Conservation (phyloP, 2,329 filamentous ascomycete genomes). For the Diplodia intermedia region DNA sequence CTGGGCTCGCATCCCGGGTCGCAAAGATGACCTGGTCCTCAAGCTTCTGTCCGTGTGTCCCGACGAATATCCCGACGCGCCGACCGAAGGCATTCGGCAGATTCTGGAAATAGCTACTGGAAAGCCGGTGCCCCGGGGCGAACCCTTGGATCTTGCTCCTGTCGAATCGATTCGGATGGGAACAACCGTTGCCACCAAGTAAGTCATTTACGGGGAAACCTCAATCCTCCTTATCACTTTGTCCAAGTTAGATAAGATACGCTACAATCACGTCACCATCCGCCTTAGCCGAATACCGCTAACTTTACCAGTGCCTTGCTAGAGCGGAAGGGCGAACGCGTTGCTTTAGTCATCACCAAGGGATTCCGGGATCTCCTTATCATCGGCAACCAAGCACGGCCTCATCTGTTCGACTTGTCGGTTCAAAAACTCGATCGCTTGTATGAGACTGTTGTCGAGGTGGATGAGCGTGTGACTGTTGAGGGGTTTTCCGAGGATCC, state of each 20-base stretch:
- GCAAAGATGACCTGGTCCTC: slow-evolving; percentile 68
- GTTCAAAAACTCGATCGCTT: slow-evolving; percentile 38
- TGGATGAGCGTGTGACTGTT: slow-evolving; percentile 41
- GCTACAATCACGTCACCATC: neutral
- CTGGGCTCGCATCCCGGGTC: slow-evolving; percentile 89
- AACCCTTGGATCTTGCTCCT: slow-evolving; percentile 37
- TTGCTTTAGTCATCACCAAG: slow-evolving; percentile 38
- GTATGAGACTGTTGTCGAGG: slow-evolving; percentile 37
- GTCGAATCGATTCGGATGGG: slow-evolving; percentile 40
- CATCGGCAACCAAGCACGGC: slow-evolving; percentile 40
- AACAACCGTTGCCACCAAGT: slow-evolving; percentile 82
- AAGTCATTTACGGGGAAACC: neutral
- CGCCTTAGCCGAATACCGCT: neutral
- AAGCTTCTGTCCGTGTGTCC: slow-evolving; percentile 44
- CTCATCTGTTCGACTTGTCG: slow-evolving; percentile 40
- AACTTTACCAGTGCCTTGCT: slow-evolving; percentile 37
- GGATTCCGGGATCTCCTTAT: slow-evolving; percentile 69
- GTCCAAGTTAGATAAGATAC: slow-evolving; percentile 1
- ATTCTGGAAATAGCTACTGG: slow-evolving; percentile 38
- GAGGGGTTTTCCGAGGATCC: slow-evolving; percentile 39
- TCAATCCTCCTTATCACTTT: neutral
- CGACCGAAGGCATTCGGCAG: slow-evolving; percentile 44
- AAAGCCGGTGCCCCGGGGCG: slow-evolving; percentile 35
- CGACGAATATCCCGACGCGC: slow-evolving; percentile 43
- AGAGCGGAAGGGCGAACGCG: slow-evolving; percentile 35